phyloP scores from a whole-genome alignment of 1,284 basidiomycete species.

The Irpex sp. region DNA sequence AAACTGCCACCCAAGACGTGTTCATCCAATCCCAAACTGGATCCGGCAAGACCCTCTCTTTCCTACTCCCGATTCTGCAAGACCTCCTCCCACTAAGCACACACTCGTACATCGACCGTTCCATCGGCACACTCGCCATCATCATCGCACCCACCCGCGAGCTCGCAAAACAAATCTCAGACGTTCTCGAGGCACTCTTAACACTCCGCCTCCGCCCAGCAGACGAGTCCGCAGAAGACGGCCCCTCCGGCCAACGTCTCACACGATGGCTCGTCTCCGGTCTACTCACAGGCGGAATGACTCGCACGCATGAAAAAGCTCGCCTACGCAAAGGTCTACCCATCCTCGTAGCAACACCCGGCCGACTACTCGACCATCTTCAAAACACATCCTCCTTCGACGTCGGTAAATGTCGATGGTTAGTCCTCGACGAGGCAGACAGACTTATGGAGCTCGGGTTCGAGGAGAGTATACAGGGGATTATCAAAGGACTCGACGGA shows the following conservation, averaged over 20 bases:
- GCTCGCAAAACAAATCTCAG: constrained; percentile 88
- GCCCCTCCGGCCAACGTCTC: constrained; percentile 45
- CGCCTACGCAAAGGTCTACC: constrained; percentile 68
- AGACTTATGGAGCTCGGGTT: constrained; percentile 72
- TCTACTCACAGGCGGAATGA: constrained; percentile 77
- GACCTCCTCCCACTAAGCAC: constrained; percentile 87
- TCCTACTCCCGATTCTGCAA: constrained; percentile 92
- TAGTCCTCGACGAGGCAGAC: constrained; percentile 97
- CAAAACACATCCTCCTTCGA: constrained; percentile 87
- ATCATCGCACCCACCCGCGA: constrained; percentile 95
- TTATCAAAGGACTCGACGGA: constrained; percentile 82
- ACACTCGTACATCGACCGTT: constrained; percentile 82
- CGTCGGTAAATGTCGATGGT: constrained; percentile 90
- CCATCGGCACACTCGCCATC: constrained; percentile 87
- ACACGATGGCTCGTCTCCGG: constrained; percentile 95
- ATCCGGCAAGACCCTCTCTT: constrained; percentile 95
- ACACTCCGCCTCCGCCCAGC: constrained; percentile 69
- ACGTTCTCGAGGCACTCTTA: constrained; percentile 61
- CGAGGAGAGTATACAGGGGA: constrained; percentile 67
- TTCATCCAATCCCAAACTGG: constrained; percentile 98
- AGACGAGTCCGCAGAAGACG: constrained; percentile 46
- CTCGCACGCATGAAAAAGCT: constrained; percentile 70
- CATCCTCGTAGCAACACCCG: constrained; percentile 68
- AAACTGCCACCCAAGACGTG: constrained; percentile 60
- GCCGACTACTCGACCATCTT: constrained; percentile 69